Evolutionary conservation across 2,329 filamentous ascomycete species (phyloP), one percentile per base, ranked within the genome.

Genomic region (Capronia coronata): DNA sequence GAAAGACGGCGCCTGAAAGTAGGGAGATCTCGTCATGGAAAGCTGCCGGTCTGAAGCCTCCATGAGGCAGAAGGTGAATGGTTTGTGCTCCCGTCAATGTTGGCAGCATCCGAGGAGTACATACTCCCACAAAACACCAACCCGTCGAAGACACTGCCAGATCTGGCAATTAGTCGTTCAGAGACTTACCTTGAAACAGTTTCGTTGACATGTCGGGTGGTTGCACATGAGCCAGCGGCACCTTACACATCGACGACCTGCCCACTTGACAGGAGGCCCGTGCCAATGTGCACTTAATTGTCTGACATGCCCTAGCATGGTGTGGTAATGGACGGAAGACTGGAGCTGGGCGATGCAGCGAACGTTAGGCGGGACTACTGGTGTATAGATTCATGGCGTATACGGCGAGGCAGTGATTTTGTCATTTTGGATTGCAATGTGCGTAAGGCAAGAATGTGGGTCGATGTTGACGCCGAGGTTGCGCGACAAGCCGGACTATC

Each of bases 401-500:
- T 46, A 49, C 32, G 54, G 54, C 54, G 54, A 49, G 48, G 46
- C 48, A 54, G 49, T 41, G 27, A 40, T 25, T 42, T 49, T 47
- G 43, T 46, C 40, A 46, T 49, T 50, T 45, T 49, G 43, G 39
- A 49, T 52, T 53, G 48, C 43, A 54, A 52, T 39, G 48, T 49
- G 54, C 51, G 41, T 51, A 54, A 56, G 51, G 48, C 51, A 51
- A 56, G 44, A 38, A 51, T 51, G 40, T 50, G 48, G 49, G 51
- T 54, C 51, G 54, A 49, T 50, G 40, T 49, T 48, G 51, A 56
- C 50, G 51, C 46, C 44, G 42, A 45, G 40, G 46, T 32, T 52
- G 42, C 48, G 34, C 39, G 45, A 51, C 23, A 51, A 49, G 54
- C 51, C 54, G 48, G 53, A 54, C 54, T 56, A 56, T 56, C 48